Conservation (phyloP, 2,329 filamentous ascomycete genomes). For the Elsinoe necatrix region DNA sequence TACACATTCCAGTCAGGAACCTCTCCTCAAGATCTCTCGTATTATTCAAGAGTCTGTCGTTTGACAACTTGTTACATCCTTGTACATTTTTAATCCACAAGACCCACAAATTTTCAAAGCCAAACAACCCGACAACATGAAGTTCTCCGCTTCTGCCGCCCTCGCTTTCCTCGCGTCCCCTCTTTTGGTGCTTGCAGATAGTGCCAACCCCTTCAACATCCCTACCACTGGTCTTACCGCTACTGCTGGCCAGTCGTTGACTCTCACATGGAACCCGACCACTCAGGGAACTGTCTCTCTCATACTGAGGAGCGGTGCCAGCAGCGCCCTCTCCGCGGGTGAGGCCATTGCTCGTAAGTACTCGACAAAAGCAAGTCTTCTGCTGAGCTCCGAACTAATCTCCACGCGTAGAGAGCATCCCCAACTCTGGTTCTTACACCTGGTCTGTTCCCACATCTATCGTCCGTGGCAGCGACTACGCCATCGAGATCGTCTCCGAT, state of each 20-base stretch:
- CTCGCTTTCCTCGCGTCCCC: conserved; percentile 39
- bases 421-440: conserved; percentile 43
- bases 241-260: conserved; percentile 39
- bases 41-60: conserved; percentile 14
- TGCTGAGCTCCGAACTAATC: conserved; percentile 14
- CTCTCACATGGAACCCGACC: conserved; percentile 43
- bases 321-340: conserved; percentile 35
- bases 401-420: conserved; percentile 34
- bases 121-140: conserved; percentile 33
- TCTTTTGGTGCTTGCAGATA: conserved; percentile 32
- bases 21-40: conserved; percentile 1
- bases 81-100: background rate
- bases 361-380: conserved; percentile 3
- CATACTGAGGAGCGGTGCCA: conserved; percentile 36
- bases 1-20: background rate
- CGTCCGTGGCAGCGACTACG: conserved; percentile 41
- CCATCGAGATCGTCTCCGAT: conserved; percentile 46
- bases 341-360: conserved; percentile 27
- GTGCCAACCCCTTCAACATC: conserved; percentile 42
- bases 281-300: conserved; percentile 45
- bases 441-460: conserved; percentile 38
- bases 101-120: background rate
- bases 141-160: conserved; percentile 35
- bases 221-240: conserved; percentile 37
- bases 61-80: conserved; percentile 11